Evolutionary conservation across 1,284 basidiomycete genomes (phyloP), one percentile per base, ranked within the genome.

Genomic region (Malassezia restricta): DNA sequence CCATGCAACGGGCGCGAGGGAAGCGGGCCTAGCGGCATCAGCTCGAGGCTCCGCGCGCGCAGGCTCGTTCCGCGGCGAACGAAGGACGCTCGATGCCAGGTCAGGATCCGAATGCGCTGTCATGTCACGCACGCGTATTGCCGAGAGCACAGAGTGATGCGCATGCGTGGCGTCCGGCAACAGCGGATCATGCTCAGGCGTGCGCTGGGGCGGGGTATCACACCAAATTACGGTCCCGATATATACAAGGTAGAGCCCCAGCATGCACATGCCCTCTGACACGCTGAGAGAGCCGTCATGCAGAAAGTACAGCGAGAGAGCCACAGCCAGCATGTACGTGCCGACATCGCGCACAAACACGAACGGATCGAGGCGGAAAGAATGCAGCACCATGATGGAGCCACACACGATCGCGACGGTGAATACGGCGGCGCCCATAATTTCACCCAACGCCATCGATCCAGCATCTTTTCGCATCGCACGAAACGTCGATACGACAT

Each of bases 341-440:
- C 86, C 83, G 29, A 91, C 85, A 72, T 98, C 94, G 32, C 94
- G 83, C 12, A 94, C 76, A 75, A 98, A 96, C 0, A 87, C 83
- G 35, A 79, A 78, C 0, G 78, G 80, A 30, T 84, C 79, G 14
- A 96, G 88, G 58, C 81, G 79, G 76, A 98, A 98, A 0, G 90
- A 89, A 56, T 84, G 84, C 71, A 96, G 87, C 71, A 98, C 83
- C 67, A 89, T 91, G 82, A 98, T 94, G 14, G 85, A 86, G 6
- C 92, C 92, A 40, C 74, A 90, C 37, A 98, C 90, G 66, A 91
- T 89, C 3, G 87, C 88, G 17, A 90, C 83, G 72, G 96, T 92
- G 76, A 96, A 98, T 1, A 87, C 82, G 1, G 92, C 91, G 1
- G 92, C 92, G 12, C 92, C 92, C 20, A 98, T 78, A 5, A 98